phyloP scores from a whole-genome alignment of 176 grass and related monocot species.

The Eragrostis nindensis region DNA sequence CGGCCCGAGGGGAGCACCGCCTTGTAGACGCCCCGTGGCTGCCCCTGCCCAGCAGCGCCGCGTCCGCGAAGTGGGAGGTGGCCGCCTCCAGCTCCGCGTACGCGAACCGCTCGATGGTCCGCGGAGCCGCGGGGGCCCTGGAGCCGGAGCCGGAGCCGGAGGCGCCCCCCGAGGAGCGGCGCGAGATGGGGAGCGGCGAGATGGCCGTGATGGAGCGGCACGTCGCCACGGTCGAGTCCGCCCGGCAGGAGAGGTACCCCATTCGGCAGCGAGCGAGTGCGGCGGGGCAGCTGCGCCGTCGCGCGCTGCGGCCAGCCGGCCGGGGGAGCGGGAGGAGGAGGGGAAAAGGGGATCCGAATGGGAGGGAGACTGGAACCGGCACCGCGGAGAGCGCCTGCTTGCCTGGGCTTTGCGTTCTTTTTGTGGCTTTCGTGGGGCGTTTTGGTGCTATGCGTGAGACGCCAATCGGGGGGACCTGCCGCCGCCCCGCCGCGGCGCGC shows the following conservation, averaged over 20 bases:
- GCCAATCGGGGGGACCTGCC: not conserved
- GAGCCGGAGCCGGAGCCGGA: too few species aligned
- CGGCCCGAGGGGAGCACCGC: conserved; percentile 72
- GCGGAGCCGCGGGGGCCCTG: not conserved
- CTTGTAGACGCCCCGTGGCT: conserved; percentile 98
- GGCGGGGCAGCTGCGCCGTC: not conserved
- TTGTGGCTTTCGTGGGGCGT: not conserved
- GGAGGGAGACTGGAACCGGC: not conserved
- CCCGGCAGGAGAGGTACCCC: conserved; percentile 98
- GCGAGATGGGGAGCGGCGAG: conserved; percentile 54
- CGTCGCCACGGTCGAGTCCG: conserved; percentile 83
- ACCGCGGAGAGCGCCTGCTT: not conserved
- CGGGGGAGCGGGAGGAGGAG: not conserved
- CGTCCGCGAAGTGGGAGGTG: conserved; percentile 76
- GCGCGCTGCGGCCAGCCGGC: conserved; percentile 10
- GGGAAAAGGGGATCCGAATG: not conserved
- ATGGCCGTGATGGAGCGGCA: conserved; percentile 89
- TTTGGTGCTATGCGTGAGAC: not conserved
- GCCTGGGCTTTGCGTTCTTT: too few species aligned
- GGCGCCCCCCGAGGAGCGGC: not conserved
- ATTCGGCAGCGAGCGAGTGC: conserved; percentile 26
- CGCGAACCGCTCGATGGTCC: conserved; percentile 64
- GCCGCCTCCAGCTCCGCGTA: conserved; percentile 82
- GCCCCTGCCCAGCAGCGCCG: conserved; percentile 78
- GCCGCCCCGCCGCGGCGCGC: not conserved